Evolutionary conservation across 768 basidiomycete genomes (phyloP).

Genomic region (Ephemerocybe angulata): DNA sequence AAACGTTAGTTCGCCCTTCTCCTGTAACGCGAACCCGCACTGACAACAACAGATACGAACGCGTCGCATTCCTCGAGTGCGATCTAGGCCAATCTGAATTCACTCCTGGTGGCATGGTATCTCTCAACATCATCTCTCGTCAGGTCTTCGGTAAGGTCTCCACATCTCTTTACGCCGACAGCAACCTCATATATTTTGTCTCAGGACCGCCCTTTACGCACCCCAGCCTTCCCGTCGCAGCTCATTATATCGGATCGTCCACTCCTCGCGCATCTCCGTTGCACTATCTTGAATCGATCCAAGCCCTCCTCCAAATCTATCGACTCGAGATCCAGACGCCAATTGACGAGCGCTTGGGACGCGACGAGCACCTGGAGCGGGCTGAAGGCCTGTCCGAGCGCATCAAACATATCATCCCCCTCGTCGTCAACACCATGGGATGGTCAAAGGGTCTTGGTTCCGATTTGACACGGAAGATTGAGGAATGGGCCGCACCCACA

Average conservation of each 20-base stretch:
- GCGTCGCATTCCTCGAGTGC: slow-evolving; percentile 90
- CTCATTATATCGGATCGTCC: slow-evolving; percentile 80
- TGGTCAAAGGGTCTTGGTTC: slow-evolving; percentile 94
- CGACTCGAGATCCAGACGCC: slow-evolving; percentile 56
- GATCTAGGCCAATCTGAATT: slow-evolving; percentile 96
- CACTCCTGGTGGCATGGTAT: slow-evolving; percentile 80
- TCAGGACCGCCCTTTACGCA: slow-evolving; percentile 89
- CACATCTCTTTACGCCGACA: not conserved
- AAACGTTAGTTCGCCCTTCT: slow-evolving; percentile 38
- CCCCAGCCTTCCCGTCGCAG: slow-evolving; percentile 59
- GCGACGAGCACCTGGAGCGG: not conserved
- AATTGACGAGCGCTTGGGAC: slow-evolving; percentile 19
- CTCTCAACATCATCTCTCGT: slow-evolving; percentile 65
- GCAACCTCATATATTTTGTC: not conserved
- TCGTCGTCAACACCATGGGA: slow-evolving; percentile 95
- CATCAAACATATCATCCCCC: slow-evolving; percentile 61
- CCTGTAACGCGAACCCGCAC: not conserved
- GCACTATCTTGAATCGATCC: slow-evolving; percentile 68
- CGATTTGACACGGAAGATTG: slow-evolving; percentile 69
- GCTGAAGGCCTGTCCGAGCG: slow-evolving; percentile 18
- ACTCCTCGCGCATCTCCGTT: slow-evolving; percentile 76
- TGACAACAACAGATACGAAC: slow-evolving; percentile 50
- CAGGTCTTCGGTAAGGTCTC: slow-evolving; percentile 62
- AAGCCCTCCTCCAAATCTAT: slow-evolving; percentile 63
- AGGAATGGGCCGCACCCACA: slow-evolving; percentile 58